A percentile compares a stretch with the other conserved stretches of the same genome.
Conservation (phyloP, 2,329 filamentous ascomycete species). For the Nemania sp. region DNA sequence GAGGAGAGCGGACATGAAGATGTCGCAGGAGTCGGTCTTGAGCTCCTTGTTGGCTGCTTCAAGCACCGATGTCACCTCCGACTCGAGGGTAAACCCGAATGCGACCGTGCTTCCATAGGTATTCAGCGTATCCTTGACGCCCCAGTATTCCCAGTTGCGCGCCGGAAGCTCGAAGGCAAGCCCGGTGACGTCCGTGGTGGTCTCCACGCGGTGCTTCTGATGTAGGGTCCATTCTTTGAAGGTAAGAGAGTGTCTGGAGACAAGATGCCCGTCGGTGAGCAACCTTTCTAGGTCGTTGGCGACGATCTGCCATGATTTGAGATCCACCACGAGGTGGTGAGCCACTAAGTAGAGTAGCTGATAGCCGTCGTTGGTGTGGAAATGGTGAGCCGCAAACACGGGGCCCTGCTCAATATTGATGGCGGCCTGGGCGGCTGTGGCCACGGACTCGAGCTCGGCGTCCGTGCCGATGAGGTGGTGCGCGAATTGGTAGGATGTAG, state of each 20-base stretch:
- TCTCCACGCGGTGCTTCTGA: conserved; percentile 55
- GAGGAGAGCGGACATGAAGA: conserved; percentile 65
- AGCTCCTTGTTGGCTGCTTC: conserved; percentile 60
- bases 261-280: conserved; percentile 58
- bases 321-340: conserved; percentile 65
- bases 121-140: conserved; percentile 57
- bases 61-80: conserved; percentile 58
- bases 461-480: conserved; percentile 57
- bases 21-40: conserved; percentile 64
- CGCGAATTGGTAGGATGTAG: conserved; percentile 59
- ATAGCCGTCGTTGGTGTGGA: conserved; percentile 59
- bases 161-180: conserved; percentile 57
- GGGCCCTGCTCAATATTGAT: conserved; percentile 65
- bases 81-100: conserved; percentile 57
- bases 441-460: conserved; percentile 56
- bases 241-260: conserved; percentile 59
- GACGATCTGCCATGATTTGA: conserved; percentile 64
- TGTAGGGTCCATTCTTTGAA: conserved; percentile 64
- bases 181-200: conserved; percentile 44
- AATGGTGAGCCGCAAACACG: conserved; percentile 62
- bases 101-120: conserved; percentile 59
- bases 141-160: conserved; percentile 62
- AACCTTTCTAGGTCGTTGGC: conserved; percentile 64
- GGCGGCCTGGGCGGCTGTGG: conserved; percentile 56
- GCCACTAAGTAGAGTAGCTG: conserved; percentile 63